Evolutionary conservation across 192 early-diverging fungal species (phyloP).

Genomic region (Coemansia sp.): DNA sequence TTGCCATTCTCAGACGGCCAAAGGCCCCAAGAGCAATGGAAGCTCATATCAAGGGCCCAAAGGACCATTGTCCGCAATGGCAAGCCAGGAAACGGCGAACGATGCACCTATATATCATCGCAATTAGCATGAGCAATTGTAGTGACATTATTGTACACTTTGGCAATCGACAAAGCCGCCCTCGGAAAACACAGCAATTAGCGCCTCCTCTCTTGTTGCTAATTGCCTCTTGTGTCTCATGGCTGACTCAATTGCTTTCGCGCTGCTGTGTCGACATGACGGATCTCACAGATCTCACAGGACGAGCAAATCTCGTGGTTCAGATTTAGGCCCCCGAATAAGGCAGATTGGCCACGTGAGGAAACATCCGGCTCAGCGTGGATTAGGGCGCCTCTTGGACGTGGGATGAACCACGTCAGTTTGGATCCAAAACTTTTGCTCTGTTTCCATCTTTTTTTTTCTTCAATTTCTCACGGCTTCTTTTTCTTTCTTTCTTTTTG

Average conservation of each 20-base stretch:
- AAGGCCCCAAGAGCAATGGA: background rate
- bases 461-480: no score
- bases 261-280: background rate
- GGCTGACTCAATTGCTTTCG: background rate
- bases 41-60: background rate
- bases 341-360: background rate
- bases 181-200: background rate
- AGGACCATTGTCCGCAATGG: background rate
- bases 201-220: background rate
- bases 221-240: background rate
- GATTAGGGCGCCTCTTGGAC: background rate
- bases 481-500: background rate
- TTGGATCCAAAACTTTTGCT: background rate
- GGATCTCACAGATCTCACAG: background rate
- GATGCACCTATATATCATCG: background rate
- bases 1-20: background rate
- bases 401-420: background rate
- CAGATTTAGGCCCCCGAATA: background rate
- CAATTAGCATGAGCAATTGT: background rate
- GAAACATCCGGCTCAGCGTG: background rate
- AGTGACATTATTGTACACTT: background rate
- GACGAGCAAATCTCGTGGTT: background rate
- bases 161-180: background rate
- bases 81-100: background rate
- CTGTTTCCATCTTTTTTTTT: background rate